Evolutionary conservation across 345 rosid species (phyloP).

Genomic region (Dimocarpus longan): DNA sequence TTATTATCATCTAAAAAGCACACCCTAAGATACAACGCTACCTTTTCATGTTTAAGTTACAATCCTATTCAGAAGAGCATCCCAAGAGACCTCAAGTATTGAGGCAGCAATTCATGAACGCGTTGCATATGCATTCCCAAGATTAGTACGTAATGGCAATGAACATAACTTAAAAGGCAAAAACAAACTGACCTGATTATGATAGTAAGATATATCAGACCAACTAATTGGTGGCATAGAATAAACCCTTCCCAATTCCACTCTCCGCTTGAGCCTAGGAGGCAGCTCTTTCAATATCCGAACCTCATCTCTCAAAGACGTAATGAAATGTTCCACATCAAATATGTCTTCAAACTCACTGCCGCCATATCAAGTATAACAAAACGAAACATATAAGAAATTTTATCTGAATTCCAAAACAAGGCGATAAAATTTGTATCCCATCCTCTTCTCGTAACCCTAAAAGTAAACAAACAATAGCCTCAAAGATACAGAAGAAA

Average conservation of each 20-base stretch:
- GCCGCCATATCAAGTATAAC: constrained; percentile 34
- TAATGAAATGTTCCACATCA: constrained; percentile 79
- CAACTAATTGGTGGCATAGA: constrained; percentile 87
- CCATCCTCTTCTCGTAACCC: neutral
- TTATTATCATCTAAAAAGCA: neutral
- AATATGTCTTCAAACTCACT: constrained; percentile 89
- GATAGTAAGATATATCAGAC: constrained; percentile 85
- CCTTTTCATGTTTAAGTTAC: neutral
- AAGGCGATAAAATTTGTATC: neutral
- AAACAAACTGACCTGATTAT: constrained; percentile 49
- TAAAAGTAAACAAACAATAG: neutral
- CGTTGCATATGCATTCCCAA: neutral
- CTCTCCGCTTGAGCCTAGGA: constrained; percentile 70
- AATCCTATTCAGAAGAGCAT: neutral
- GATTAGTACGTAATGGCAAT: neutral
- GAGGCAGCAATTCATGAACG: neutral
- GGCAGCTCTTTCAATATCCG: constrained; percentile 82
- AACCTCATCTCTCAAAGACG: constrained; percentile 82
- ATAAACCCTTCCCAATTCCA: constrained; percentile 58
- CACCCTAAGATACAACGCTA: neutral
- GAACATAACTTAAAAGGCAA: too few relatives aligned
- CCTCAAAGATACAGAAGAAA: neutral
- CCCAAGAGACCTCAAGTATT: neutral
- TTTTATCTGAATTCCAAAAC: neutral
- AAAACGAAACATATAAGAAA: neutral